Percentiles rank a stretch among this genome's conserved stretches.
phyloP scores from a whole-genome alignment of 805 yeast genomes.

The Schizosaccharomyces pombe region DNA sequence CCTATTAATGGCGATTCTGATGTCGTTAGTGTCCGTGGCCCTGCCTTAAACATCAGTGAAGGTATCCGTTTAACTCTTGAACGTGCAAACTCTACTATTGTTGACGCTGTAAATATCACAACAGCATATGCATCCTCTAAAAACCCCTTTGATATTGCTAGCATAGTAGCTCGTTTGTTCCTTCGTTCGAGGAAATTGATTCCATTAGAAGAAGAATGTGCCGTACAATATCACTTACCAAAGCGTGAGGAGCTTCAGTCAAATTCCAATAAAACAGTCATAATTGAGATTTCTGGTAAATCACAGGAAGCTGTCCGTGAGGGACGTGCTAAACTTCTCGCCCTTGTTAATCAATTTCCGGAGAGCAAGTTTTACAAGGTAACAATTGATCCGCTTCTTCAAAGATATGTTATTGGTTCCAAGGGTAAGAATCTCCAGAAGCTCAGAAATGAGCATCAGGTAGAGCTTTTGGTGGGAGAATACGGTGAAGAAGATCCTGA shows the following conservation, averaged over 20 bases:
- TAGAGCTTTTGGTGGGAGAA: slow-evolving; percentile 31
- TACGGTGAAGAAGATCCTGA: slow-evolving; percentile 18
- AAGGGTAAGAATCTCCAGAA: slow-evolving; percentile 14
- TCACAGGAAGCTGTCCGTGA: slow-evolving; percentile 27
- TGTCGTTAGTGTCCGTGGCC: slow-evolving; percentile 32
- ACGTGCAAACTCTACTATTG: slow-evolving; percentile 33
- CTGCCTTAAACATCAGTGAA: slow-evolving; percentile 25
- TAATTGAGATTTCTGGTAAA: slow-evolving; percentile 37
- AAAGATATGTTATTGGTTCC: slow-evolving; percentile 21
- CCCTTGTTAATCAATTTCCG: slow-evolving; percentile 43
- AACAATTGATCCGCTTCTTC: slow-evolving; percentile 37
- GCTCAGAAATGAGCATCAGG: slow-evolving; percentile 20
- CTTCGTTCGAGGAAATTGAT: slow-evolving; percentile 13
- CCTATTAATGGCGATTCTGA: slow-evolving; percentile 21
- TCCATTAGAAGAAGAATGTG: slow-evolving; percentile 20
- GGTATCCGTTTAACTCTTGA: slow-evolving; percentile 44
- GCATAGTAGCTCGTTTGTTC: slow-evolving; percentile 46
- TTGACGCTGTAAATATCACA: slow-evolving; percentile 57
- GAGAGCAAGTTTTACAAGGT: slow-evolving; percentile 40
- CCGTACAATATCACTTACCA: slow-evolving; percentile 28
- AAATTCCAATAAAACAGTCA: slow-evolving; percentile 23
- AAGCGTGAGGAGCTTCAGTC: slow-evolving; percentile 21
- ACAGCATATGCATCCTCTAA: slow-evolving; percentile 45
- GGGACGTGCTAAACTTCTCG: slow-evolving; percentile 54
- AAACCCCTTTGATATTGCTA: slow-evolving; percentile 53